A percentile compares a stretch with the other conserved stretches of the same genome.
Evolutionary conservation across 176 grass and related monocot species (phyloP).

Genomic region (Pharus latifolius): DNA sequence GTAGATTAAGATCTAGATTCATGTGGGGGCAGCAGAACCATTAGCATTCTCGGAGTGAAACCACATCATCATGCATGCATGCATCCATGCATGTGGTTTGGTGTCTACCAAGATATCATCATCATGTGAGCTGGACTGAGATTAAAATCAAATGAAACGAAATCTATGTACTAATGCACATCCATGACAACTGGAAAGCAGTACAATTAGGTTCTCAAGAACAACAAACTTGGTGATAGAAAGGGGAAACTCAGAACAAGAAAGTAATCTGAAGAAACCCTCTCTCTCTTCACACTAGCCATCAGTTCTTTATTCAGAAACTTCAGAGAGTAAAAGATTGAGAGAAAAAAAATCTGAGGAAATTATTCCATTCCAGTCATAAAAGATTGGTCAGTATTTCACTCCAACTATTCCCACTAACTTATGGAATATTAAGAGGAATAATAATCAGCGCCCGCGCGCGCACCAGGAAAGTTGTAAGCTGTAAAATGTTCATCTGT

Average conservation of each 20-base stretch:
- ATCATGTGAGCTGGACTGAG: conserved; percentile 32
- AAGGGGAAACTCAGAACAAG: conserved; percentile 1
- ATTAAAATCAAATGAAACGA: conserved; percentile 19
- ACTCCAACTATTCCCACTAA: conserved; percentile 36
- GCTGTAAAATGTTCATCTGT: background rate
- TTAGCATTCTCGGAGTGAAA: too few relatives aligned
- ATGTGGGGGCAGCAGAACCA: too few relatives aligned
- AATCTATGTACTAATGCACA: conserved; percentile 12
- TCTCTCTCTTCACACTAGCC: conserved; percentile 23
- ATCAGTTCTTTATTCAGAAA: background rate
- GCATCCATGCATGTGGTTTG: conserved; percentile 22
- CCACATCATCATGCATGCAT: conserved; percentile 3
- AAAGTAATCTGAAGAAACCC: conserved; percentile 30
- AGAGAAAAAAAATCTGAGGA: background rate
- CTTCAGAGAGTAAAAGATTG: background rate
- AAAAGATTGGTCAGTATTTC: conserved; percentile 36
- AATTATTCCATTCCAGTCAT: conserved; percentile 13
- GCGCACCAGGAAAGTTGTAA: conserved; percentile 17
- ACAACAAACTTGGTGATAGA: conserved; percentile 10
- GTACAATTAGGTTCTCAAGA: conserved; percentile 18
- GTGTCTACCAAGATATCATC: conserved; percentile 27
- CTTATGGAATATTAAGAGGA: conserved; percentile 23
- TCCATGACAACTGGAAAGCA: conserved; percentile 39
- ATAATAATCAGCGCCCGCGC: too few relatives aligned
- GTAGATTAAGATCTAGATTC: too few relatives aligned